Evolutionary conservation across 768 basidiomycete genomes (phyloP).

Genomic region (Exidia glandulosa): DNA sequence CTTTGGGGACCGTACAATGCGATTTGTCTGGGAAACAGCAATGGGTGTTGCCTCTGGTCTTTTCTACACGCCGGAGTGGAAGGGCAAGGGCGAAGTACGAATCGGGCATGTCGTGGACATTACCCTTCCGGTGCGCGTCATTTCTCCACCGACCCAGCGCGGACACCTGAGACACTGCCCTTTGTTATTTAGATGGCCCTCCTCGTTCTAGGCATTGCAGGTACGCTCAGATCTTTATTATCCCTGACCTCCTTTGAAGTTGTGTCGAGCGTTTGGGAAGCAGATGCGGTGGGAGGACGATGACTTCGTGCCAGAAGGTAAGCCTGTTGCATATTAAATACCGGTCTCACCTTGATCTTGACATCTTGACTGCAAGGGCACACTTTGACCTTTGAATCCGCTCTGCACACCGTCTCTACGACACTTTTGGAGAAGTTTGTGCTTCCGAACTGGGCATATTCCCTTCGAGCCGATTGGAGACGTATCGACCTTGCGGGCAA

Average conservation of each 20-base stretch:
- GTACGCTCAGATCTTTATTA: too few relatives aligned
- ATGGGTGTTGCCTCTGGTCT: neutral
- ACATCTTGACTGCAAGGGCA: slow-evolving; percentile 22
- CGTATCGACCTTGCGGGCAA: slow-evolving; percentile 8
- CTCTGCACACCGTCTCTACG: slow-evolving; percentile 33
- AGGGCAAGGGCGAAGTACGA: neutral
- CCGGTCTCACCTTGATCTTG: neutral
- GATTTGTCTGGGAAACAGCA: neutral
- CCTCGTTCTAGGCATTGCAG: neutral
- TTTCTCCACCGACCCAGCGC: neutral
- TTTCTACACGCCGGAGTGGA: neutral
- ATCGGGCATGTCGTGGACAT: neutral
- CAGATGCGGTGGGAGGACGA: neutral
- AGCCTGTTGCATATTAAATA: neutral
- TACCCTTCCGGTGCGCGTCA: neutral
- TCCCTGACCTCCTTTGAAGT: too few relatives aligned
- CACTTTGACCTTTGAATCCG: slow-evolving; percentile 35
- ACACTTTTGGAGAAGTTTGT: slow-evolving; percentile 27
- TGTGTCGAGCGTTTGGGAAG: neutral
- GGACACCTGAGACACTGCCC: neutral
- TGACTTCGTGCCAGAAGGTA: neutral
- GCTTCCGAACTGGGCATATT: slow-evolving; percentile 30
- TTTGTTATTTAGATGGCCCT: neutral
- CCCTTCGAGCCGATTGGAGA: slow-evolving; percentile 23
- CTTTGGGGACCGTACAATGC: neutral